These are phyloP conservation scores for Colletotrichum australisinense DNA, from an alignment of 2,329 filamentous ascomycete genomes.

Conservation along the genomic window DNA sequence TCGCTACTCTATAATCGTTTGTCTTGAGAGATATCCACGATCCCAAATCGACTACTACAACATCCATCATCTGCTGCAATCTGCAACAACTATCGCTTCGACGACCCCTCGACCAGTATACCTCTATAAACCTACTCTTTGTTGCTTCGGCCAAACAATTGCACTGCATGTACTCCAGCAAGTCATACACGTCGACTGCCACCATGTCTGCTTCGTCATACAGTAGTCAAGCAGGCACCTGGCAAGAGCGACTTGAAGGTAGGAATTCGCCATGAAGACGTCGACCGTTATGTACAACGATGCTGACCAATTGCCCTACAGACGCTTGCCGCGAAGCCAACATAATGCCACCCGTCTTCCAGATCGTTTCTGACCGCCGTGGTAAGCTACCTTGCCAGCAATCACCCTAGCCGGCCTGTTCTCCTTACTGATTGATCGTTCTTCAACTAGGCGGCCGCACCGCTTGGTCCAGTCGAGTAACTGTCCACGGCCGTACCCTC, in stretches of 20 bases:
- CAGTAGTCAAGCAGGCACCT: conserved; percentile 43
- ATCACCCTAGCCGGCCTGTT: neutral
- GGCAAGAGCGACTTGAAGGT: conserved; percentile 71
- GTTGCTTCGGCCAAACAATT: conserved; percentile 5
- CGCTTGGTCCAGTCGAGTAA: conserved; percentile 87
- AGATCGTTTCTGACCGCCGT: conserved; percentile 80
- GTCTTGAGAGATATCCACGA: conserved; percentile 8
- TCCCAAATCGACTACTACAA: conserved; percentile 9
- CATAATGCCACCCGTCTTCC: conserved; percentile 69
- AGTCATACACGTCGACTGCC: conserved; percentile 24
- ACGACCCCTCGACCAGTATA: neutral
- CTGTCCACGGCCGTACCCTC: conserved; percentile 73
- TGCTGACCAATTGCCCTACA: conserved; percentile 44
- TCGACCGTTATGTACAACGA: neutral
- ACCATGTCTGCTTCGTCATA: conserved; percentile 35
- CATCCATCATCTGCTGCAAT: neutral
- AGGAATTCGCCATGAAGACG: conserved; percentile 40
- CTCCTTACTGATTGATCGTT: conserved; percentile 10
- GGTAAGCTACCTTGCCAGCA: conserved; percentile 58
- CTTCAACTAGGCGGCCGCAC: conserved; percentile 80
- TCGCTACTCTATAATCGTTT: conserved; percentile 9
- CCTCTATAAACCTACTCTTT: neutral
- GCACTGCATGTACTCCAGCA: conserved; percentile 34
- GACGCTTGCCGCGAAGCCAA: conserved; percentile 68
- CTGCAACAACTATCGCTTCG: neutral